A percentile compares a stretch with the other conserved stretches of the same genome.
phyloP scores from a whole-genome alignment of 495 filamentous ascomycete genomes.

The Neurospora terricola region DNA sequence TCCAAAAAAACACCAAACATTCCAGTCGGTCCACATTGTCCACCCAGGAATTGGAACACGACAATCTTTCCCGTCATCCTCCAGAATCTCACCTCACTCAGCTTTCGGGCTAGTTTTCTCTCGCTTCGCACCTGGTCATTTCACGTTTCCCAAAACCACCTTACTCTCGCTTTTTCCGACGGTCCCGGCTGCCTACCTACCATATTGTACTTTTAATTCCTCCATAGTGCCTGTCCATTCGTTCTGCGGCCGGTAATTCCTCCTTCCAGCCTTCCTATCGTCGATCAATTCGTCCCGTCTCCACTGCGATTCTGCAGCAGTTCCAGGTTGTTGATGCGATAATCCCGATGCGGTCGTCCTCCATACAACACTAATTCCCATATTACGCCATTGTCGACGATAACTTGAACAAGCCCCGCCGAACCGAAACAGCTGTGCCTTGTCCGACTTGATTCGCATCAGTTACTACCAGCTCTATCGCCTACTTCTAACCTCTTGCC shows the following conservation, averaged over 20 bases:
- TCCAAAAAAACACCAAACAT: background rate
- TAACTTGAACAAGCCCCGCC: background rate
- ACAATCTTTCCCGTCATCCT: background rate
- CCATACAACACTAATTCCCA: background rate
- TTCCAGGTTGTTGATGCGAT: background rate
- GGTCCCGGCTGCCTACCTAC: background rate
- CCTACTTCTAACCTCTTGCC: background rate
- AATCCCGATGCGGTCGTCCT: background rate
- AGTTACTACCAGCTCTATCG: background rate
- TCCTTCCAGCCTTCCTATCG: background rate
- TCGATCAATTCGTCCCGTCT: background rate
- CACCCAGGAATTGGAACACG: background rate
- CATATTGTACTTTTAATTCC: background rate
- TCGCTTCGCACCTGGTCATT: conserved; percentile 12
- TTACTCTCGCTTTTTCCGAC: conserved; percentile 13
- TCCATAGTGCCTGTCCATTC: background rate
- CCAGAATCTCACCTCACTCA: conserved; percentile 13
- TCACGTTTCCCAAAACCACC: background rate
- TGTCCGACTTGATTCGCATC: background rate
- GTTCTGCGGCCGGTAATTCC: background rate
- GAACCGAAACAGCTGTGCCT: background rate
- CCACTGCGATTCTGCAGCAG: background rate
- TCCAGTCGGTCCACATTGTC: background rate
- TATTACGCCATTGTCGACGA: background rate
- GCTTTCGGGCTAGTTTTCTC: conserved; percentile 17